Evolutionary conservation across 2,329 filamentous ascomycete species (phyloP).

Genomic region (Dactylellina leptospora): DNA sequence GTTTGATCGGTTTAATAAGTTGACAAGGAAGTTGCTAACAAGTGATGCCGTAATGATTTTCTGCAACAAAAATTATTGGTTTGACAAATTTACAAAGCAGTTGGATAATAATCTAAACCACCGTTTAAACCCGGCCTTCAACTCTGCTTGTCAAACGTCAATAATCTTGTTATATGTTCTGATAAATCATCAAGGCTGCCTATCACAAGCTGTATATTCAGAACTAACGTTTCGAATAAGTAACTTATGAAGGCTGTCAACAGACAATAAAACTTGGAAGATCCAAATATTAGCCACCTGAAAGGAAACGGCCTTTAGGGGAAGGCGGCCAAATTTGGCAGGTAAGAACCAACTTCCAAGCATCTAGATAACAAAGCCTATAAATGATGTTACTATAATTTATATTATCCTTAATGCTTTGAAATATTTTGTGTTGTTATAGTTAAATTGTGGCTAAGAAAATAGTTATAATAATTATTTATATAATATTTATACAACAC

Average conservation of each 20-base stretch:
- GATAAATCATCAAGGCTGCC: neutral
- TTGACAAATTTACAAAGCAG: too few relatives aligned
- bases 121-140: too few relatives aligned
- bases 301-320: neutral
- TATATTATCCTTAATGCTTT: neutral
- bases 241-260: neutral
- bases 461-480: too few relatives aligned
- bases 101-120: too few relatives aligned
- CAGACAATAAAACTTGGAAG: neutral
- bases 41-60: too few relatives aligned
- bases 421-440: neutral
- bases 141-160: neutral
- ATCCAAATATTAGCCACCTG: neutral
- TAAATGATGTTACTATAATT: neutral
- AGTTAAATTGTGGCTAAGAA: too few relatives aligned
- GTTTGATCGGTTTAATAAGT: too few relatives aligned
- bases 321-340: neutral
- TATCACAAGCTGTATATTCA: neutral
- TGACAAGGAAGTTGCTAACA: too few relatives aligned
- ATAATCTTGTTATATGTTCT: neutral
- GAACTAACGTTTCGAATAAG: too few relatives aligned
- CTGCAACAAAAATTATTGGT: too few relatives aligned
- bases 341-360: neutral
- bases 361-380: neutral
- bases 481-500: too few relatives aligned